Evolutionary conservation across 2,329 filamentous ascomycete genomes (phyloP), one percentile per base, ranked within the genome.

Genomic region (Arthrobotrys musiformis): DNA sequence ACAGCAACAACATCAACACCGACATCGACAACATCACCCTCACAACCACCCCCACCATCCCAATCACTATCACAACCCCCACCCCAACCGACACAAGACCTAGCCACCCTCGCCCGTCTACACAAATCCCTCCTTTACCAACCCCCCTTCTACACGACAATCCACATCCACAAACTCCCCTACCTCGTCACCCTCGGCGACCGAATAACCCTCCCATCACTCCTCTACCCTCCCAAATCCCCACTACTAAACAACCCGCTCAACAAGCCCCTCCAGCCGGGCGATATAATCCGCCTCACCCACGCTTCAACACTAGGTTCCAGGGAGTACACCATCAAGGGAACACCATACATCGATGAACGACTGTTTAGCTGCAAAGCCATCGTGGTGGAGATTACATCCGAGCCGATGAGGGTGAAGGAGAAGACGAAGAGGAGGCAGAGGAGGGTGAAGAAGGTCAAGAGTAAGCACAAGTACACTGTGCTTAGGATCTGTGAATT

Each of bases 401-500:
- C 89, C 70, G 92, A 94, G 85, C 92, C 92, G 35, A 83, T 94
- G 85, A 86, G 92, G 72, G 85, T 90, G 80, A 92, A 92, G 85
- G 86, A 92, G 85, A 94, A 94, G 88, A 94, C 88, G 81, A 94
- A 93, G 88, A 85, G 90, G 86, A 92, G 89, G 82, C 91, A 91
- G 83, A 86, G 92, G 82, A 87, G 91, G 82, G 87, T 89, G 60
- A 93, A 90, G 86, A 89, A 88, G 74, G 91, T 95, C 8, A 91
- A 88, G 85, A 97, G 93, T 86, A 97, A 99, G 88, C 93, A 97
- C 83, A 88, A 89, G 81, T 97, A 92, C 84, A 99, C 95, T 1
- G 89, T 97, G 22, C 82, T 99, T 84, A 88, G 90, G 82, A 91
- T 99, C 79, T 91, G 91, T 82, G 92, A 98, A 84, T 82, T 98